These are phyloP conservation scores for Elongisporangium undulatum DNA, from an alignment of 352 stramenopile species.

Conservation along the genomic window DNA sequence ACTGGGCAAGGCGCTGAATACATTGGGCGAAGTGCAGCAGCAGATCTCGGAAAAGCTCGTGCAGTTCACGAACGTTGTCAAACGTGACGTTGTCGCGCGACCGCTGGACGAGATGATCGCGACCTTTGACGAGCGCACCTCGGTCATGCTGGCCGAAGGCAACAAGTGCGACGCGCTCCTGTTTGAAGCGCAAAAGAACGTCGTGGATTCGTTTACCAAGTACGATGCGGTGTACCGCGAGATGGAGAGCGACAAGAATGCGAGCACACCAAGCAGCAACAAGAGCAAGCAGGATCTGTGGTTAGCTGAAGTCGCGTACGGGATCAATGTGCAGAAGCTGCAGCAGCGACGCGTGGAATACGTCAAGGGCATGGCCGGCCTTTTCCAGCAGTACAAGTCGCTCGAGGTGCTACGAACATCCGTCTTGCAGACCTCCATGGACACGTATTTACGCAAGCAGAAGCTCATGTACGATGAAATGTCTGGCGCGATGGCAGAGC, in stretches of 20 bases:
- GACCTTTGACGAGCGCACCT: slow-evolving; percentile 55
- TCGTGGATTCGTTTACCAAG: slow-evolving; percentile 49
- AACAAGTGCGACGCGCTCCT: slow-evolving; percentile 49
- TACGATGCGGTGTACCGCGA: slow-evolving; percentile 59
- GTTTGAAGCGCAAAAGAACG: slow-evolving; percentile 46
- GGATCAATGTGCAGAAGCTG: slow-evolving; percentile 66
- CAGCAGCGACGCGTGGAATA: slow-evolving; percentile 63
- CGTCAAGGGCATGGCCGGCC: slow-evolving; percentile 74
- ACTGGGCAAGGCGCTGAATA: slow-evolving; percentile 53
- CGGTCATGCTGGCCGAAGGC: slow-evolving; percentile 47
- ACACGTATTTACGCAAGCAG: slow-evolving; percentile 80
- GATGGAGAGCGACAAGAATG: slow-evolving; percentile 35
- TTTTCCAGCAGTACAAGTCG: slow-evolving; percentile 84
- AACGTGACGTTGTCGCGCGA: slow-evolving; percentile 58
- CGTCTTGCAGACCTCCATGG: slow-evolving; percentile 68
- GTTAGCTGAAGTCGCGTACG: slow-evolving; percentile 73
- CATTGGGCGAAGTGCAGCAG: slow-evolving; percentile 67
- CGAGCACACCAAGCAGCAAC: slow-evolving; percentile 6
- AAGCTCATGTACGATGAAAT: slow-evolving; percentile 75
- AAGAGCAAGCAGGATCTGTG: slow-evolving; percentile 45
- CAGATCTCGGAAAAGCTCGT: slow-evolving; percentile 73
- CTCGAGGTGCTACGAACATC: slow-evolving; percentile 67
- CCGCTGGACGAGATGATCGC: slow-evolving; percentile 72
- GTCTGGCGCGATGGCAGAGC: slow-evolving; percentile 55
- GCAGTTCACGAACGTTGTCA: slow-evolving; percentile 68